Conservation (phyloP, 2,329 filamentous ascomycete genomes). For the Ophiostoma sp. region DNA sequence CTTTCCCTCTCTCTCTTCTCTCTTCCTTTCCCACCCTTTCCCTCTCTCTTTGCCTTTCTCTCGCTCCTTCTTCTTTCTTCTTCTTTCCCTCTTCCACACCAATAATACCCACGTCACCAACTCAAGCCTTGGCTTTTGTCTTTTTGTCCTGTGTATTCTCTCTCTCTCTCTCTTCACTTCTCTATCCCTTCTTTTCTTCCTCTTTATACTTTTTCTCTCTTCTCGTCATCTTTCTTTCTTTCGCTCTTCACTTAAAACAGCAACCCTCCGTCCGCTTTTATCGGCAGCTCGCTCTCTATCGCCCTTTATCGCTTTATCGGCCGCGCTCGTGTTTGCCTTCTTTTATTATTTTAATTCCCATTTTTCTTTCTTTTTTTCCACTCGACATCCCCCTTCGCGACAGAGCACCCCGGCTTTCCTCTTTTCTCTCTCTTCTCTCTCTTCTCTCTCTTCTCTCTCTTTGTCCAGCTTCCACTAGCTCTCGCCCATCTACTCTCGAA, state of each 20-base stretch:
- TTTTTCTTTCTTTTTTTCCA: constrained; percentile 9
- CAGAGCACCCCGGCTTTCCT: no score
- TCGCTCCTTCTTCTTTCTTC: background rate
- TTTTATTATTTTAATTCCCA: constrained; percentile 3
- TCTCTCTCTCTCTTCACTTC: background rate
- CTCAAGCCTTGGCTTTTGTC: background rate
- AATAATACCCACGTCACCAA: background rate
- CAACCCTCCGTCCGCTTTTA: background rate
- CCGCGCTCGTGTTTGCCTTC: constrained; percentile 4
- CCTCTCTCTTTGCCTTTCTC: background rate
- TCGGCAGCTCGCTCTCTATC: constrained; percentile 7
- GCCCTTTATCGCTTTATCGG: constrained; percentile 3
- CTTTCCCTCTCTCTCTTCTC: background rate
- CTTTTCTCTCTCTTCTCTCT: background rate
- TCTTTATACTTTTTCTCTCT: background rate
- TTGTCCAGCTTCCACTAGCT: background rate
- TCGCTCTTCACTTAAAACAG: background rate
- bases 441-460: constrained; percentile 3
- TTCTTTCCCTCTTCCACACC: background rate
- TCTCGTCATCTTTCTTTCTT: background rate
- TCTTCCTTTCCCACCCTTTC: background rate
- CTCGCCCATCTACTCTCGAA: background rate
- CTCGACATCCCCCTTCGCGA: background rate
- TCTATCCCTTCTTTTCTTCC: background rate
- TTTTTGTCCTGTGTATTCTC: background rate